Evolutionary conservation across 106 monocot genomes (phyloP).

Genomic region (Dendrobium nobile): DNA sequence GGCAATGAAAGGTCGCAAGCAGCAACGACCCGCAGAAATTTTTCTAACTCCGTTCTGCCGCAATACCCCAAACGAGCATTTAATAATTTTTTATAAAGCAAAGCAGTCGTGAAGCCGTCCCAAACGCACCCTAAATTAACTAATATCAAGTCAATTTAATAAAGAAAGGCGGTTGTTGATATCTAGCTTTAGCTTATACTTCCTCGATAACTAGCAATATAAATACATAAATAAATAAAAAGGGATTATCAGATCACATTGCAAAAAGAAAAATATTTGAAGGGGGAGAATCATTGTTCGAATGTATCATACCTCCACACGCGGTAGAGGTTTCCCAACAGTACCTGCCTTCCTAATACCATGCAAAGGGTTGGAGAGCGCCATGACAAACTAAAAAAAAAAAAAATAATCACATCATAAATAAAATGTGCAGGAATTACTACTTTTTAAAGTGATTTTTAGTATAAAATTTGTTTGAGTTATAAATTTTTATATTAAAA

Average conservation of each 20-base stretch:
- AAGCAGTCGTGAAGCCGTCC: too few relatives aligned
- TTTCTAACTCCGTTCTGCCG: too few relatives aligned
- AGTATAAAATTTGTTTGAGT: too few relatives aligned
- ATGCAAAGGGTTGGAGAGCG: slow-evolving; percentile 85
- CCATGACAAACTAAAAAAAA: slow-evolving; percentile 88
- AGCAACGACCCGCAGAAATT: too few relatives aligned
- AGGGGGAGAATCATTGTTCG: neutral
- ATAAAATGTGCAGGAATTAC: slow-evolving; percentile 4
- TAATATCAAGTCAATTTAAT: neutral
- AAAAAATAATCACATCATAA: slow-evolving; percentile 2
- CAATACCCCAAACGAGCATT: too few relatives aligned
- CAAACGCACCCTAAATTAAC: neutral
- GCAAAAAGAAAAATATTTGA: neutral
- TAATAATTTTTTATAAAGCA: too few relatives aligned
- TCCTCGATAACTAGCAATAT: neutral
- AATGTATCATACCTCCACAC: slow-evolving; percentile 58
- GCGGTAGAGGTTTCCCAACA: slow-evolving; percentile 90
- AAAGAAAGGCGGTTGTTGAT: neutral
- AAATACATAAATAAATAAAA: neutral
- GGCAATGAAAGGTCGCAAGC: too few relatives aligned
- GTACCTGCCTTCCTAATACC: slow-evolving; percentile 77
- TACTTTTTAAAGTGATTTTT: too few relatives aligned
- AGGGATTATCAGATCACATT: neutral
- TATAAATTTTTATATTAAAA: too few relatives aligned
- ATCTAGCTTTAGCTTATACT: neutral